Evolutionary conservation across 345 rosid species (phyloP), one percentile per base, ranked within the genome.

Genomic region (Populus nigra): DNA sequence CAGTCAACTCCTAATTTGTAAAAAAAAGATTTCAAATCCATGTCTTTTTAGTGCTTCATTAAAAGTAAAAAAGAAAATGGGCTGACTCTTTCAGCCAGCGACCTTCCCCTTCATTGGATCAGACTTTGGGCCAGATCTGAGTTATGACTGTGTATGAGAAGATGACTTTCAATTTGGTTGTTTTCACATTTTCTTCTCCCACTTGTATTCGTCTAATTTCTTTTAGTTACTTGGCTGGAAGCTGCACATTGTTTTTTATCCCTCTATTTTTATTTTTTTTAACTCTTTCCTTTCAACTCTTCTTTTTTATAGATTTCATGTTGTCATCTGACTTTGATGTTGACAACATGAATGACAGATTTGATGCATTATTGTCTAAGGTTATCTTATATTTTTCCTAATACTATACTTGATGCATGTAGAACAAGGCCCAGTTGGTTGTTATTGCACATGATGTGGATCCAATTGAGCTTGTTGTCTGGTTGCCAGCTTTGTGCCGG

Each of bases 401-500:
- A 63, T 20, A 41, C 6, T 41, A 5, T 66, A 5, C 38, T 5
- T 55, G 23, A 5, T 72, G 5, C 50, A n/a, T 82, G 80, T 79
- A 91, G 95, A 91, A 91, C 79, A 91, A 89, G 80, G 95, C 93
- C 10, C 95, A 89, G 67, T 66, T 91, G 83, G 97, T 92, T 38
- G 87, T 92, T 65, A 92, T 92, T 16, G 97, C 97, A 27, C 97
- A 91, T 68, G 97, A 92, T 80, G 97, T 92, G 23, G 94, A 92
- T 77, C 97, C 97, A 18, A 92, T 92, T 39, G 97, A 92, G 86
- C 82, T 92, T 85, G 97, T 92, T 63, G 93, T 92, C 5, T 92
- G 97, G 97, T 81, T 92, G 35, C 97, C 97, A 61, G 92, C 97
- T n/a, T 76, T 92, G 20, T 92, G 97, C 82, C 88, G 97, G 55